Base-by-base conservation (phyloP, 2,329 filamentous ascomycete genomes). In the Bipolaris cookei region DNA sequence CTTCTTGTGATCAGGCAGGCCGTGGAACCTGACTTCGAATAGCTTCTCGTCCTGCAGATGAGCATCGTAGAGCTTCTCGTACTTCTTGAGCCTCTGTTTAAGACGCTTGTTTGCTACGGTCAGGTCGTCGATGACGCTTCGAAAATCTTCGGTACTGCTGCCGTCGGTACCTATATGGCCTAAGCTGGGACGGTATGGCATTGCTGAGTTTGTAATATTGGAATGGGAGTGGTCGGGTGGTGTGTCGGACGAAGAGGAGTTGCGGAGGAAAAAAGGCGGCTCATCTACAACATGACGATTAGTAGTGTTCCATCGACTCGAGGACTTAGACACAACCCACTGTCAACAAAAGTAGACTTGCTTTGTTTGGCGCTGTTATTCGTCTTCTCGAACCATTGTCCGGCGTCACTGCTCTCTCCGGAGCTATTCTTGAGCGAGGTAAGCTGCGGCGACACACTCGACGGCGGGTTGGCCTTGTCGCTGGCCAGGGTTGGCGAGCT, bases 81-180 rank as follows among this genome's bases (percentile, higher is more conserved):
- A 90, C 51, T 85, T 88, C 67, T 85, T 89, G 52, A 96, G 69
- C 67, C 88, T 86, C 64, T 89, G 87, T 77, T 88, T 92, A 59
- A 96, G 75, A 49, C 86, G 88, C 72, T 91, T 90, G 71, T 95
- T 96, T 70, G 92, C 89, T 23, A 96, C 81, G 0, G 91, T 96
- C 56, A 96, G 76, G 71, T 96, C 92, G 67, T 96, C 91, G 45
- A 96, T 96, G 14, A 96, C 90, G 63, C 89, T 89, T 44, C 91
- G 83, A 58, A 87, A 93, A 54, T 93, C 91, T 54, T 90, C 90
- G 25, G 85, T 86, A 48, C 87, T 88, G 69, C 86, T 90, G 28
- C 79, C 80, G 43, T 79, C 78, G 6, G 76, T 78, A 41, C 66
- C 72, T 8, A 75, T 37, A 10, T 66, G 69, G 77, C 85, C 18